These are phyloP conservation scores for Gentiana dahurica DNA, from an alignment of 257 asterid genomes.

Conservation along the genomic window DNA sequence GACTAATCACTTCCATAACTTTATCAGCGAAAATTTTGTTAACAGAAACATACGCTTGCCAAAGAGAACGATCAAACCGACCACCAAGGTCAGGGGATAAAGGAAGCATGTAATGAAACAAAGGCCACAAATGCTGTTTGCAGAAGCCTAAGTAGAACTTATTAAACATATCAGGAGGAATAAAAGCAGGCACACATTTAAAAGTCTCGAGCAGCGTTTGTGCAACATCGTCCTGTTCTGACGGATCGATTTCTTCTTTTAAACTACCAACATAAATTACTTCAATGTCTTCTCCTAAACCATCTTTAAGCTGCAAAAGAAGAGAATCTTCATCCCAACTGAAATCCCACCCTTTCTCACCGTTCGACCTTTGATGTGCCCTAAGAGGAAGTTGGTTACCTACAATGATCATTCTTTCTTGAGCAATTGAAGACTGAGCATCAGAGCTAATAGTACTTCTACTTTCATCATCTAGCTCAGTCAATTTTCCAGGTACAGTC, in stretches of 20 bases:
- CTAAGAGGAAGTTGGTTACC: constrained; percentile 82
- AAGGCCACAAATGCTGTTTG: constrained; percentile 81
- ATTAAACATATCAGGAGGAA: constrained; percentile 59
- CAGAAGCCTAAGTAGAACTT: constrained; percentile 85
- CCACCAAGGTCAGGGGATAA: constrained; percentile 88
- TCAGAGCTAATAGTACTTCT: constrained; percentile 61
- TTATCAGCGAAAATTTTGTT: constrained; percentile 84
- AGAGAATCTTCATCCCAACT: constrained; percentile 92
- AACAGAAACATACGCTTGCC: constrained; percentile 89
- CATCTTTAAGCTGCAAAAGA: constrained; percentile 72
- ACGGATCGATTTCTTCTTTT: constrained; percentile 51
- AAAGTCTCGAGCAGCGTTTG: constrained; percentile 68
- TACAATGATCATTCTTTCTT: constrained; percentile 64
- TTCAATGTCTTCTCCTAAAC: constrained; percentile 74
- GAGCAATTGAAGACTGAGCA: constrained; percentile 63
- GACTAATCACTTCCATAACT: constrained; percentile 83
- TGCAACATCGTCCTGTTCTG: constrained; percentile 69
- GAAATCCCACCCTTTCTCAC: constrained; percentile 47
- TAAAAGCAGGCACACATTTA: constrained; percentile 85
- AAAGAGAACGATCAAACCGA: constrained; percentile 63
- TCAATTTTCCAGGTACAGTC: constrained; percentile 65
- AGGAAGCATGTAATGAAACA: constrained; percentile 93
- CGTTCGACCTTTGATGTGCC: constrained; percentile 35
- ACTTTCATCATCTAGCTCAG: constrained; percentile 70
- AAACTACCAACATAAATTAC: constrained; percentile 71